These are phyloP conservation scores for Xylariaceae sp. DNA, from an alignment of 2,329 filamentous ascomycete species.

Conservation along the genomic window DNA sequence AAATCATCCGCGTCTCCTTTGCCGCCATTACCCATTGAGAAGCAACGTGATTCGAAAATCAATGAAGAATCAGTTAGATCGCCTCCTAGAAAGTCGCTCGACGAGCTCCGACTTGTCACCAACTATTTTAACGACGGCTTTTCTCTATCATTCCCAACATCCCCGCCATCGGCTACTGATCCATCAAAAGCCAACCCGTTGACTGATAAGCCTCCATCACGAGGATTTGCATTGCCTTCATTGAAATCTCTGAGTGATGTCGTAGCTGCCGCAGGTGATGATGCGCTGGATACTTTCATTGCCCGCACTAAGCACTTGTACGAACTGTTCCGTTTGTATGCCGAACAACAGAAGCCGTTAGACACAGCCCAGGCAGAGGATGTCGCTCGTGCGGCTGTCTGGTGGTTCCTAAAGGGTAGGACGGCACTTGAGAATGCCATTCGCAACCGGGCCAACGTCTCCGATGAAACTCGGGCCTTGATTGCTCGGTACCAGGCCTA, in stretches of 20 bases:
- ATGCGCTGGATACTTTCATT: conserved; percentile 65
- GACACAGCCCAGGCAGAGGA: conserved; percentile 58
- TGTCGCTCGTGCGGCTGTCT: conserved; percentile 67
- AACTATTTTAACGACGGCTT: conserved; percentile 22
- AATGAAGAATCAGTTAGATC: conserved; percentile 18
- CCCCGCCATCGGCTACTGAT: conserved; percentile 28
- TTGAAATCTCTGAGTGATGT: conserved; percentile 37
- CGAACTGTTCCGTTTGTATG: conserved; percentile 70
- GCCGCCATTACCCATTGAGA: conserved; percentile 12
- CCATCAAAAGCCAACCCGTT: conserved; percentile 27
- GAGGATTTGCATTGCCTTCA: conserved; percentile 18
- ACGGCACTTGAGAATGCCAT: conserved; percentile 68
- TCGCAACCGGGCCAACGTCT: conserved; percentile 54
- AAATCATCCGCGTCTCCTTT: conserved; percentile 18
- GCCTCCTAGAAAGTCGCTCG: conserved; percentile 21
- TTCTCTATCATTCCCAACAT: conserved; percentile 25
- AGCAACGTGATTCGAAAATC: conserved; percentile 19
- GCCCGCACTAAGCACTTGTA: conserved; percentile 66
- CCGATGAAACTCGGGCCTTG: conserved; percentile 51
- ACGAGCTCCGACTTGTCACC: conserved; percentile 26
- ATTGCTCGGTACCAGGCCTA: conserved; percentile 68
- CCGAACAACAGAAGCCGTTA: conserved; percentile 65
- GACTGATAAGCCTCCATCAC: conserved; percentile 25
- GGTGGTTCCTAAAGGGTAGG: conserved; percentile 87
- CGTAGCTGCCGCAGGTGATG: conserved; percentile 47